Evolutionary conservation across 768 basidiomycete genomes (phyloP), one percentile per base, ranked within the genome.

Genomic region (Lepiota venenata): DNA sequence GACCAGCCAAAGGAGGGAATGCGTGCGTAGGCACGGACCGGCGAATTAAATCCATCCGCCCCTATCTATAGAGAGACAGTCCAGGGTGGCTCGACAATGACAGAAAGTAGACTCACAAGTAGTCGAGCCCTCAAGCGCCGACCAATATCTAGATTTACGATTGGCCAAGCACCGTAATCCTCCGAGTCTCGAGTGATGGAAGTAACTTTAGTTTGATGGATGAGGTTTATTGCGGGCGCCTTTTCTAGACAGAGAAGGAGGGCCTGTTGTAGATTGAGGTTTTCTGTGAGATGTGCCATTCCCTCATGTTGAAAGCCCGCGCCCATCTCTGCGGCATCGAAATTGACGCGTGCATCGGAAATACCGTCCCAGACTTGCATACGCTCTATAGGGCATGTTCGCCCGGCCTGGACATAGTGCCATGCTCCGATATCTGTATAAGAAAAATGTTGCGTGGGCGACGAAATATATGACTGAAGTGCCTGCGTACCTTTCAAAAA

Each of bases 311-410:
- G 57, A 38, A 57, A 48, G 44, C 66, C 53, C 50, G 68, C 56
- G 16, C 67, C 71, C 18, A 82, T 55, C 18, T 84, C 80, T 1
- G 79, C 71, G 0, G 87, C 76, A 38, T 78, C 74, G 63, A 95
- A 95, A 6, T 74, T 74, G 48, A 94, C 85, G 14, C 90, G 80
- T 7, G 93, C 86, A 60, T 86, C 83, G 1, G 91, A 89, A 38
- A 94, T 59, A 1, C 93, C 93, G 65, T 97, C 94, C 96, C 95
- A 99, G 11, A 96, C 95, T 77, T 94, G 84, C 87, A 98, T 93
- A 59, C 91, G 84, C 60, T 89, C 82, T 16, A 98, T 74, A 0
- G 85, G 80, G 51, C 81, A 77, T 1, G 91, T 89, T 22, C 95
- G 79, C 11, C 66, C 59, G 18, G 71, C 64, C 12, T 93, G 87